phyloP scores from a whole-genome alignment of 768 basidiomycete species.

The Pleurotus citrinopileatus region DNA sequence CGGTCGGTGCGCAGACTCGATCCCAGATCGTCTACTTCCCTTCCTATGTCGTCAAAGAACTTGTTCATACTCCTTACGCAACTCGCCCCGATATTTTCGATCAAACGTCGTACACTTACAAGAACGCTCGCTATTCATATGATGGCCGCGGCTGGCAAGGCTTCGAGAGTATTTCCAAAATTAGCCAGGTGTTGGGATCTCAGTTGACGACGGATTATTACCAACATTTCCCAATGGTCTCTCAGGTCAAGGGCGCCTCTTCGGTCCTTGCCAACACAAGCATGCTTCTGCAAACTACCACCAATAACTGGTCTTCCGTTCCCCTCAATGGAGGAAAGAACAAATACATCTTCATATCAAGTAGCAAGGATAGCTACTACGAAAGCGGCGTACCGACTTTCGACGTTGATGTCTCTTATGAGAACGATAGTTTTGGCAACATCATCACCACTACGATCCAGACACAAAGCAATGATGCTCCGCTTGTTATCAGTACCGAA shows the following conservation, averaged over 20 bases:
- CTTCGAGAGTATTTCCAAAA: neutral
- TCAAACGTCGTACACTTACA: neutral
- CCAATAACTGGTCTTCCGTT: neutral
- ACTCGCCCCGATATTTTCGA: neutral
- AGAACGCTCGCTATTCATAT: neutral
- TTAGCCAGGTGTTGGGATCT: neutral
- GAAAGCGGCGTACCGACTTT: neutral
- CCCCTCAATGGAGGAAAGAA: neutral
- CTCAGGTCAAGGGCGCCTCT: neutral
- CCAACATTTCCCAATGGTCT: neutral
- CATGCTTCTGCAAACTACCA: neutral
- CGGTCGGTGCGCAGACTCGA: neutral
- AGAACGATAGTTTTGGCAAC: neutral
- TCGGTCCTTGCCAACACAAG: neutral
- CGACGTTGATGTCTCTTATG: neutral
- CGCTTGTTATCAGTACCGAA: neutral
- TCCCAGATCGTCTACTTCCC: conserved; percentile 4
- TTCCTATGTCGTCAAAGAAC: neutral
- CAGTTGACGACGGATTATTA: conserved; percentile 2
- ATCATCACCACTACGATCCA: conserved; percentile 4
- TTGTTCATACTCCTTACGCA: neutral
- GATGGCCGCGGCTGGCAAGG: conserved; percentile 3
- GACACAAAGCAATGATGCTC: neutral
- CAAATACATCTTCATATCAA: neutral
- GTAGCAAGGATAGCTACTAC: conserved; percentile 1